These are phyloP conservation scores for Amanita subjunquillea DNA, from an alignment of 768 basidiomycete genomes.

Conservation along the genomic window DNA sequence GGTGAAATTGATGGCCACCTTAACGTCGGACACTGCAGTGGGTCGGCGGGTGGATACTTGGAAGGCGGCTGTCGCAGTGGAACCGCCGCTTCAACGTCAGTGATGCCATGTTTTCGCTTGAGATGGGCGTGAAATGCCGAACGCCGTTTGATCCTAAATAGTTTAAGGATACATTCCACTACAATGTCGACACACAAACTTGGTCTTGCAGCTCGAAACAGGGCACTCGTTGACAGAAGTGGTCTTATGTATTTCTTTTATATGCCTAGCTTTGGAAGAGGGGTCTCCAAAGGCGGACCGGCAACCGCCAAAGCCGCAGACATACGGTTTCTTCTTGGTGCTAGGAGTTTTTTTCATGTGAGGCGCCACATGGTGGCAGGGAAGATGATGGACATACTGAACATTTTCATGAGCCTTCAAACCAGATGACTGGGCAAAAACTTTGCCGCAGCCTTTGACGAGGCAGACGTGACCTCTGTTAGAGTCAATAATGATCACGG, in stretches of 20 bases:
- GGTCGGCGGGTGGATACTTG: not conserved
- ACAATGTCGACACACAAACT: slow-evolving; percentile 19
- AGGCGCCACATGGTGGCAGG: not conserved
- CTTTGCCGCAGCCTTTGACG: slow-evolving; percentile 32
- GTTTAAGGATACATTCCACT: slow-evolving; percentile 3
- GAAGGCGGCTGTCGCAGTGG: not conserved
- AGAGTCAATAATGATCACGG: not conserved
- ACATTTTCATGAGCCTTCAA: slow-evolving; percentile 55
- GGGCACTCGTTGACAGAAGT: slow-evolving; percentile 36
- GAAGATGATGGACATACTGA: slow-evolving; percentile 38
- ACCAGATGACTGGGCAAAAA: slow-evolving; percentile 49
- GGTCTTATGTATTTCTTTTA: slow-evolving; percentile 44
- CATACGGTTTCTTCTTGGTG: slow-evolving; percentile 39
- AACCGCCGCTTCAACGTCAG: slow-evolving; percentile 13
- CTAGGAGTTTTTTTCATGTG: slow-evolving; percentile 18
- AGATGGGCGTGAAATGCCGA: slow-evolving; percentile 49
- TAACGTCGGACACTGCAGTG: not conserved
- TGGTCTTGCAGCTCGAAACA: slow-evolving; percentile 32
- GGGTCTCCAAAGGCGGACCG: slow-evolving; percentile 51
- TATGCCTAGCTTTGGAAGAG: slow-evolving; percentile 58
- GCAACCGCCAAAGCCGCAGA: slow-evolving; percentile 39
- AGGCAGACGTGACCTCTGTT: slow-evolving; percentile 41
- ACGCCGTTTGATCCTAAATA: slow-evolving; percentile 50
- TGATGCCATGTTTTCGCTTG: slow-evolving; percentile 33
- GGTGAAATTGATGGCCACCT: not conserved